Evolutionary conservation across 1,139 yeast species (phyloP), one percentile per base, ranked within the genome.

Genomic region (Hanseniaspora gamundiae): DNA sequence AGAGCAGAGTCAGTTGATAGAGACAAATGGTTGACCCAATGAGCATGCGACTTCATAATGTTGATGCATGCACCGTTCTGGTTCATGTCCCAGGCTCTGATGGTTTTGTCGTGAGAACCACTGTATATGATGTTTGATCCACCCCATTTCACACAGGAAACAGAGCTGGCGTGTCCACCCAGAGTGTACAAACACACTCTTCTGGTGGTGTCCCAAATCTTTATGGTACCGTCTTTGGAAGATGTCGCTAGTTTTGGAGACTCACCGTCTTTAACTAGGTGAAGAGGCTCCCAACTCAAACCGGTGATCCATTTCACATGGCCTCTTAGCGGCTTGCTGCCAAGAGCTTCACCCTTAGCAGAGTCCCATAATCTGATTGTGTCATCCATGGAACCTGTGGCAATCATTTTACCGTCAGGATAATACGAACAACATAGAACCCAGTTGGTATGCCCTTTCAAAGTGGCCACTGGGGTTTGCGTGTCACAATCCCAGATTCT

Each of bases 401-500:
- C 99, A 43, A 91, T 76, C 60, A 80, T 70, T 48, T 78, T 78
- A 17, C 95, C 98, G 62, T 86, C 86, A 2, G 98, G 96, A 17
- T 94, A 82, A 79, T 94, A 91, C 4, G 85, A 70, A n/a, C 83
- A 95, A 58, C 94, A 82, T 41, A 91, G 67, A 8, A 91, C 97
- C 95, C 97, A 93, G 65, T 87, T 87, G 16, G 78, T 68, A 58
- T 91, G 99, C 0, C 98, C 98, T 14, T 69, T 59, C 45, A 93
- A 68, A 0, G 94, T 85, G 48, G 76, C 73, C 57, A 79, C 67
- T 4, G 96, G 95, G 0, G 98, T 91, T 55, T 85, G 94, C 0
- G 97, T 88, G 57, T 86, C 83, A 62, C 95, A 84, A 63, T 88
- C 97, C 99, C 99, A 91, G 43, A 91, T 76, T 58, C 97, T 71